Evolutionary conservation across 345 rosid species (phyloP).

Genomic region (Bruguiera gymnorhiza): DNA sequence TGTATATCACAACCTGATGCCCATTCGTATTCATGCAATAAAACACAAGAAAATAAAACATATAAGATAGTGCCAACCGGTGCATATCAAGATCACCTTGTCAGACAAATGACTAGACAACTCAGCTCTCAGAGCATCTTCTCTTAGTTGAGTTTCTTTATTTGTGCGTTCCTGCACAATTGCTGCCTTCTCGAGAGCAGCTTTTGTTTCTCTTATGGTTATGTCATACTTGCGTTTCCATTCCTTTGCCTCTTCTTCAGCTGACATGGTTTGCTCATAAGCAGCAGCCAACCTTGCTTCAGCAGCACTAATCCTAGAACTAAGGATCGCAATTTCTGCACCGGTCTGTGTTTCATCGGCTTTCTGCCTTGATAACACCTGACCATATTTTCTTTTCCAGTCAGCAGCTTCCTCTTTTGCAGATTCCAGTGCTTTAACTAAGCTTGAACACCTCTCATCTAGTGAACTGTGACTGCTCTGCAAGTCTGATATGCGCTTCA

Average conservation of each 20-base stretch:
- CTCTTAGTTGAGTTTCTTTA: constrained; percentile 80
- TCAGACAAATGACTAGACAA: constrained; percentile 52
- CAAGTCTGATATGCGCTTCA: constrained; percentile 63
- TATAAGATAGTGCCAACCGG: background rate
- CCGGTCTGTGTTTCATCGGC: constrained; percentile 64
- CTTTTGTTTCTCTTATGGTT: constrained; percentile 83
- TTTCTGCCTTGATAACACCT: constrained; percentile 61
- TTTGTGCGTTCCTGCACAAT: constrained; percentile 68
- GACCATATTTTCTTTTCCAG: constrained; percentile 78
- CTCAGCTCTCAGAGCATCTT: constrained; percentile 81
- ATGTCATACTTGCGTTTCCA: constrained; percentile 92
- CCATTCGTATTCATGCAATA: background rate
- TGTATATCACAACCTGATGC: constrained; percentile 2
- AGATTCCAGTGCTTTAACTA: constrained; percentile 69
- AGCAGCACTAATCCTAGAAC: constrained; percentile 79
- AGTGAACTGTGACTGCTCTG: constrained; percentile 72
- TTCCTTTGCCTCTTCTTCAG: constrained; percentile 88
- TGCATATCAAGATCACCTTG: constrained; percentile 45
- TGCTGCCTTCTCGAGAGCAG: constrained; percentile 92
- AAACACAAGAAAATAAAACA: background rate
- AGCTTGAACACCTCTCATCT: constrained; percentile 76
- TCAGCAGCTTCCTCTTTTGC: constrained; percentile 64
- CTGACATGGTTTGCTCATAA: constrained; percentile 75
- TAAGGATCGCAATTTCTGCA: constrained; percentile 77
- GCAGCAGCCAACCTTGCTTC: constrained; percentile 98